phyloP scores from a whole-genome alignment of 495 filamentous ascomycete genomes.

The Penicillium paradoxum region DNA sequence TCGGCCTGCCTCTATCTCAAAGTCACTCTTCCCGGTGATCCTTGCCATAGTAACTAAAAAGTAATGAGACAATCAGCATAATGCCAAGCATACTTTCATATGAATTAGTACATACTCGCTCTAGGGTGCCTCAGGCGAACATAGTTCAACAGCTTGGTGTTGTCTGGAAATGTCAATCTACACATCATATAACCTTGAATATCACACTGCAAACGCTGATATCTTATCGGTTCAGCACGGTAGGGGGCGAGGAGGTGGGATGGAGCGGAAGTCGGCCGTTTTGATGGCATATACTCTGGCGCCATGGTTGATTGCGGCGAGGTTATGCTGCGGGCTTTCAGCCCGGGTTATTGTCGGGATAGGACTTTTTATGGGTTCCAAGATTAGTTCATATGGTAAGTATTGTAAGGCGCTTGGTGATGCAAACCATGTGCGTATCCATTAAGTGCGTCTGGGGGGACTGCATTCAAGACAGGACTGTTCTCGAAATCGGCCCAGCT shows the following conservation, averaged over 20 bases:
- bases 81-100: not conserved
- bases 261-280: not conserved
- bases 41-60: not conserved
- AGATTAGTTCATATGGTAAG: not conserved
- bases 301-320: not conserved
- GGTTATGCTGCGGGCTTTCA: not conserved
- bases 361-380: not conserved
- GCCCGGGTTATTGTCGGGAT: conserved; percentile 8
- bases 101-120: not conserved
- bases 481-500: not conserved
- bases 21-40: not conserved
- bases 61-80: not conserved
- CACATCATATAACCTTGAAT: not conserved
- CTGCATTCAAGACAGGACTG: not conserved
- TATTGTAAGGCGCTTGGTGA: not conserved
- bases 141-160: not conserved
- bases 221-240: conserved; percentile 2
- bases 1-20: not conserved
- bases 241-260: not conserved
- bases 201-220: conserved; percentile 1
- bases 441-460: not conserved
- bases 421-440: conserved; percentile 4
- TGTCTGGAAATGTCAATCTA: not conserved
- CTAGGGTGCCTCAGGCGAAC: conserved; percentile 1
- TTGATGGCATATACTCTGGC: not conserved